These are phyloP conservation scores for Cercophora samala DNA, from an alignment of 495 filamentous ascomycete genomes.

Conservation along the genomic window DNA sequence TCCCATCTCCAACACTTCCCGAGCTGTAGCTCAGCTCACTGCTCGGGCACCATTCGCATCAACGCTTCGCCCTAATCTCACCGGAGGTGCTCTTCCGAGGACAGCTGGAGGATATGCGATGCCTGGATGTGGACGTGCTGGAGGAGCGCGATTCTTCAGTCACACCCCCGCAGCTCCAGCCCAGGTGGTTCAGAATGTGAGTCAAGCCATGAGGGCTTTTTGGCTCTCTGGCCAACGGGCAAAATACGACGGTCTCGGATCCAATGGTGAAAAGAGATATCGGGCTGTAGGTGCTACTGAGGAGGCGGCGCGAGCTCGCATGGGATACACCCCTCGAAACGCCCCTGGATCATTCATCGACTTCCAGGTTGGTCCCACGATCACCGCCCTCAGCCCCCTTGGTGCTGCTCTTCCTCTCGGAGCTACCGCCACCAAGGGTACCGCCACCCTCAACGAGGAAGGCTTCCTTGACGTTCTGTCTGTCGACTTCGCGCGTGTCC, in stretches of 20 bases:
- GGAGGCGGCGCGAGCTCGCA: conserved; percentile 62
- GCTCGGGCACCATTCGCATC: conserved; percentile 83
- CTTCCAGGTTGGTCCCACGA: conserved; percentile 80
- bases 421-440: conserved; percentile 26
- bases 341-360: conserved; percentile 77
- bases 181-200: conserved; percentile 93
- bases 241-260: conserved; percentile 70
- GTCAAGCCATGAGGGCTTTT: conserved; percentile 84
- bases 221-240: conserved; percentile 82
- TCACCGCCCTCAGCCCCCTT: conserved; percentile 73
- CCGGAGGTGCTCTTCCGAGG: conserved; percentile 79
- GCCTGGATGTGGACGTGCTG: conserved; percentile 63
- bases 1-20: conserved; percentile 62
- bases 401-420: conserved; percentile 39
- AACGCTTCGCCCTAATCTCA: conserved; percentile 86
- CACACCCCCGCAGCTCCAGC: conserved; percentile 80
- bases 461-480: conserved; percentile 81
- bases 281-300: conserved; percentile 65
- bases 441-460: conserved; percentile 64
- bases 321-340: conserved; percentile 50
- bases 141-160: conserved; percentile 81
- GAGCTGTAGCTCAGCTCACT: conserved; percentile 62
- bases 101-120: conserved; percentile 83
- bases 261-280: conserved; percentile 72
- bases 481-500: conserved; percentile 80